Conservation (phyloP, 129 eudicot species). For the Pulicaria dysenterica region DNA sequence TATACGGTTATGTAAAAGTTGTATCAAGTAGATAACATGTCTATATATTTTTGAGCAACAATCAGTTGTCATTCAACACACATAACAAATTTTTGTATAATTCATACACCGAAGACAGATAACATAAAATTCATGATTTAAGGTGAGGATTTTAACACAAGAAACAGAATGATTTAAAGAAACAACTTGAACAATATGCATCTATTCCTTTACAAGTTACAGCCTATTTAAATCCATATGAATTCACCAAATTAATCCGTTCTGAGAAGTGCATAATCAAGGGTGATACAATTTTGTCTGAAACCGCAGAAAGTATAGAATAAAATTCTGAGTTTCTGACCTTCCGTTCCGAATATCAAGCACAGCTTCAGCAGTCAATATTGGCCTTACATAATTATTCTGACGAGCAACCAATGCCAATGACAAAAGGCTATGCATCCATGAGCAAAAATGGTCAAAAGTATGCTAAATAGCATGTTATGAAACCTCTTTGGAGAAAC, state of each 20-base stretch:
- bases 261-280: constrained; percentile 10
- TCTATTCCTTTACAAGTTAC: background rate
- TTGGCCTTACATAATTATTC: constrained; percentile 84
- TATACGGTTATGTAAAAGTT: constrained; percentile 2
- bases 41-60: constrained; percentile 11
- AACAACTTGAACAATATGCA: constrained; percentile 1
- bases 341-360: constrained; percentile 91
- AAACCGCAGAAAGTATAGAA: background rate
- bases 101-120: background rate
- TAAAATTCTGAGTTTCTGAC: constrained; percentile 54
- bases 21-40: background rate
- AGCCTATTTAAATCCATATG: constrained; percentile 1
- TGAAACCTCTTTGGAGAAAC: constrained; percentile 1
- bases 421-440: constrained; percentile 59
- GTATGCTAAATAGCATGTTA: background rate
- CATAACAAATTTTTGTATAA: background rate
- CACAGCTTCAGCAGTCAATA: constrained; percentile 64
- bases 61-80: constrained; percentile 16
- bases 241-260: constrained; percentile 1
- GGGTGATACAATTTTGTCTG: background rate
- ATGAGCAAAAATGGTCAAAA: constrained; percentile 10
- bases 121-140: constrained; percentile 3
- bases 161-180: background rate
- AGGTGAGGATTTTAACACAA: background rate
- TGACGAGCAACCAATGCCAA: constrained; percentile 93